These are phyloP conservation scores for Blastobotrys mokoenaii DNA, from an alignment of 805 yeast genomes.

Conservation along the genomic window DNA sequence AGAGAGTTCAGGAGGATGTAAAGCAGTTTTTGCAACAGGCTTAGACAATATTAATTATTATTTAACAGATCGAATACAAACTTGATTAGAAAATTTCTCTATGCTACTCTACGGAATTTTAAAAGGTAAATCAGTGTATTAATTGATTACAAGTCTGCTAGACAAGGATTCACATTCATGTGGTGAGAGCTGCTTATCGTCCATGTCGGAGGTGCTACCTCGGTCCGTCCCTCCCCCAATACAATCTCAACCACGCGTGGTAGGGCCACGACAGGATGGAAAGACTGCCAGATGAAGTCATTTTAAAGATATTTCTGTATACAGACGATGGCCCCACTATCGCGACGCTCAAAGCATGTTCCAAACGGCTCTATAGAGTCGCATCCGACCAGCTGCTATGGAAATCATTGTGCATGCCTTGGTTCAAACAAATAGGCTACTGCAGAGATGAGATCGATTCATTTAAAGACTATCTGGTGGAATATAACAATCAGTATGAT, in stretches of 20 bases:
- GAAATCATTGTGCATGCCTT: not conserved
- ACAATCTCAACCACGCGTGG: too few relatives aligned
- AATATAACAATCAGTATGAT: not conserved
- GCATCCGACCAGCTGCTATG: not conserved
- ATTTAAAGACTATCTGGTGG: not conserved
- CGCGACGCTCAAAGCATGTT: not conserved
- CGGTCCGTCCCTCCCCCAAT: too few relatives aligned
- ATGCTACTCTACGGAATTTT: too few relatives aligned
- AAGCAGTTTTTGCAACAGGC: not conserved
- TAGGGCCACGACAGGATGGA: not conserved
- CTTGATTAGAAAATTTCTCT: too few relatives aligned
- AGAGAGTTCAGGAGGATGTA: not conserved
- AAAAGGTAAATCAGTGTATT: too few relatives aligned
- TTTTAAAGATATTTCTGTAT: not conserved
- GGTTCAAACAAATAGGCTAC: not conserved
- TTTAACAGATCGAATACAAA: too few relatives aligned
- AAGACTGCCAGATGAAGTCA: not conserved
- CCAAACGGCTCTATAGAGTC: not conserved
- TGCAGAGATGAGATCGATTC: not conserved
- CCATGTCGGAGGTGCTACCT: too few relatives aligned
- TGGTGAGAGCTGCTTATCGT: too few relatives aligned
- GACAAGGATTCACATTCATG: too few relatives aligned
- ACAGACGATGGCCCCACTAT: not conserved
- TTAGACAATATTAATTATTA: too few relatives aligned
- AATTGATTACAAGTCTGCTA: too few relatives aligned